Evolutionary conservation across 305 asterid genomes (phyloP).

Genomic region (Rubia occidens): DNA sequence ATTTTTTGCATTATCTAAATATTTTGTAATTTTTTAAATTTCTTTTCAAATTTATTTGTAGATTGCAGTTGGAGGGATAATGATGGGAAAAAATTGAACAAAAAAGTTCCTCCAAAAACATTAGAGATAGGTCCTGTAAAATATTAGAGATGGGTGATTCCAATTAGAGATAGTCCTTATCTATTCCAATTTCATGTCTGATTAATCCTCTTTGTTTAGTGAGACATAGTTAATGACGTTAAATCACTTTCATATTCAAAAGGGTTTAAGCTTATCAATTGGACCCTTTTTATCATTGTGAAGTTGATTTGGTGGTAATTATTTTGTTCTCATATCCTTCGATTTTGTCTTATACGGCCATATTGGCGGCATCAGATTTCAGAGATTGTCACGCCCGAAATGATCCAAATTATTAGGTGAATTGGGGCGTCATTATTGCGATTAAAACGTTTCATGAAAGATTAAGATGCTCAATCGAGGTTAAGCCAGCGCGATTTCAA

Average conservation of each 20-base stretch:
- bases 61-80: too few species aligned
- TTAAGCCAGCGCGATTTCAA: too few species aligned
- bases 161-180: too few species aligned
- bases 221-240: neutral
- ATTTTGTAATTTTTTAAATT: too few species aligned
- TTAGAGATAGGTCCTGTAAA: too few species aligned
- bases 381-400: neutral
- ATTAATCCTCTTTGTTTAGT: neutral
- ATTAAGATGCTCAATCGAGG: neutral
- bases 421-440: neutral
- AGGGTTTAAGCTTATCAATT: neutral
- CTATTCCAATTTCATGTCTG: neutral
- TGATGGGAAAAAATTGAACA: too few species aligned
- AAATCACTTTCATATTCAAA: neutral
- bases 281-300: neutral
- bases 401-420: neutral
- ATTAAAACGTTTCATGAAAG: neutral
- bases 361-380: neutral
- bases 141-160: too few species aligned
- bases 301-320: neutral
- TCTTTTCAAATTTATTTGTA: too few species aligned
- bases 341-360: neutral
- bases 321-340: neutral
- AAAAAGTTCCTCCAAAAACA: too few species aligned
- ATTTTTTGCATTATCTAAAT: too few species aligned